Evolutionary conservation across 2,329 filamentous ascomycete genomes (phyloP).

Genomic region (Akanthomyces muscarius): DNA sequence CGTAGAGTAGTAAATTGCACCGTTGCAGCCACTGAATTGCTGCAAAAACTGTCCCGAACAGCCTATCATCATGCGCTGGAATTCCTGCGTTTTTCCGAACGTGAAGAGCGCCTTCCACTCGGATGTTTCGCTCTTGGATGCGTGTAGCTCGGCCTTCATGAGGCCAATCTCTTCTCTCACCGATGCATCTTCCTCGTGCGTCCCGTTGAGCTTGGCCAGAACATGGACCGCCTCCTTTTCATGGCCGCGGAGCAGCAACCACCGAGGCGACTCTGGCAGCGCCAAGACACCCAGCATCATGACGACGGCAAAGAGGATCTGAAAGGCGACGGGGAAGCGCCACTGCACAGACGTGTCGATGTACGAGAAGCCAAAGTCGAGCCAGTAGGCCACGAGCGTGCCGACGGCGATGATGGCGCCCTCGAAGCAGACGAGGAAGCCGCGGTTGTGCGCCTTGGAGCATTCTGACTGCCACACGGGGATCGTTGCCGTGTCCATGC

Average conservation of each 20-base stretch:
- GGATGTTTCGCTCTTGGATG: slow-evolving; percentile 41
- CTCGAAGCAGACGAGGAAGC: slow-evolving; percentile 51
- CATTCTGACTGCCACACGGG: slow-evolving; percentile 55
- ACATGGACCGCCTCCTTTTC: slow-evolving; percentile 37
- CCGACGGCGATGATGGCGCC: slow-evolving; percentile 39
- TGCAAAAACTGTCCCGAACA: slow-evolving; percentile 58
- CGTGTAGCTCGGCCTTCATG: slow-evolving; percentile 26
- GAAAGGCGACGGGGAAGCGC: slow-evolving; percentile 51
- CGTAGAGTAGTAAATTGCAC: slow-evolving; percentile 59
- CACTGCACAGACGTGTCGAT: slow-evolving; percentile 44
- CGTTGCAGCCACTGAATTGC: slow-evolving; percentile 56
- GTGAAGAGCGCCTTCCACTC: slow-evolving; percentile 50
- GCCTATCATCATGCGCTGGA: slow-evolving; percentile 60
- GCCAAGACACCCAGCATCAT: slow-evolving; percentile 41
- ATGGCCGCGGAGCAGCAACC: slow-evolving; percentile 45
- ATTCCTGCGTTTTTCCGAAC: slow-evolving; percentile 61
- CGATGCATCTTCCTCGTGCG: neutral
- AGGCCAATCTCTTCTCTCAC: slow-evolving; percentile 10
- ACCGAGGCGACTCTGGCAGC: slow-evolving; percentile 45
- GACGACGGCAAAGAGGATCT: slow-evolving; percentile 38
- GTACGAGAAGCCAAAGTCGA: slow-evolving; percentile 39
- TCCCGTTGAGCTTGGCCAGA: slow-evolving; percentile 29
- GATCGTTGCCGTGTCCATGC: slow-evolving; percentile 49
- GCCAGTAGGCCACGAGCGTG: slow-evolving; percentile 43
- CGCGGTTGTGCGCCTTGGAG: slow-evolving; percentile 48